These are phyloP conservation scores for Proliferodiscus dingleyae DNA, from an alignment of 2,329 filamentous ascomycete genomes.

Conservation along the genomic window DNA sequence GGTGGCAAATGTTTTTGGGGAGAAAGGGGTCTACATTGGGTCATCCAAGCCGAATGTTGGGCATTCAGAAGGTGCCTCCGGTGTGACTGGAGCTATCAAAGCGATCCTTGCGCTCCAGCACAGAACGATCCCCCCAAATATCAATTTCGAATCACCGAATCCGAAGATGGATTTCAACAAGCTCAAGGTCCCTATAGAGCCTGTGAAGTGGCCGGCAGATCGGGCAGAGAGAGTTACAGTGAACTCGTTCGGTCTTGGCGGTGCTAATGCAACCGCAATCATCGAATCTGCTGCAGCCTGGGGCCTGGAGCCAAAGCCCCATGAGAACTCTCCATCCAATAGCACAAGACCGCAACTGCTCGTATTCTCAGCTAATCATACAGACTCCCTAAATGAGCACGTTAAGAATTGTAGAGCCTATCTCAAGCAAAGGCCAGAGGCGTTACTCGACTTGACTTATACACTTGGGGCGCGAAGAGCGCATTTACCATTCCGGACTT, in stretches of 20 bases:
- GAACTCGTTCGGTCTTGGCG: conserved; percentile 25
- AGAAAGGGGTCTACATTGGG: conserved; percentile 6
- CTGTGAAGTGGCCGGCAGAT: conserved; percentile 8
- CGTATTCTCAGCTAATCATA: conserved; percentile 7
- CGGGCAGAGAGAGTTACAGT: conserved; percentile 13
- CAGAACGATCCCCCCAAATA: conserved; percentile 15
- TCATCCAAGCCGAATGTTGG: conserved; percentile 26
- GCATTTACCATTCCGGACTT: background rate
- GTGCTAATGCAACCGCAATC: conserved; percentile 17
- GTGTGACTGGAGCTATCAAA: conserved; percentile 25
- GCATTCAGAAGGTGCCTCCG: conserved; percentile 21
- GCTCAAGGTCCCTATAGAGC: conserved; percentile 24
- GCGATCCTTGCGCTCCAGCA: conserved; percentile 23
- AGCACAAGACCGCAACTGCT: conserved; percentile 2
- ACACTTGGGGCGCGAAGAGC: conserved; percentile 3
- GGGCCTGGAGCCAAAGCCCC: background rate
- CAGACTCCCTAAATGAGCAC: conserved; percentile 3
- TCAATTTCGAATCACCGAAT: conserved; percentile 13
- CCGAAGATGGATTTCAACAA: conserved; percentile 20
- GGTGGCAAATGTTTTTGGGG: conserved; percentile 11
- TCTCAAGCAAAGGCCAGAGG: background rate
- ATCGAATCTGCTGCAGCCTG: conserved; percentile 10
- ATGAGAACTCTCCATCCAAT: background rate
- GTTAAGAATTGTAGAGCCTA: background rate
- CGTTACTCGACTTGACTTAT: conserved; percentile 5